phyloP scores from a whole-genome alignment of 345 rosid genomes.

The Salix koriyanagi region DNA sequence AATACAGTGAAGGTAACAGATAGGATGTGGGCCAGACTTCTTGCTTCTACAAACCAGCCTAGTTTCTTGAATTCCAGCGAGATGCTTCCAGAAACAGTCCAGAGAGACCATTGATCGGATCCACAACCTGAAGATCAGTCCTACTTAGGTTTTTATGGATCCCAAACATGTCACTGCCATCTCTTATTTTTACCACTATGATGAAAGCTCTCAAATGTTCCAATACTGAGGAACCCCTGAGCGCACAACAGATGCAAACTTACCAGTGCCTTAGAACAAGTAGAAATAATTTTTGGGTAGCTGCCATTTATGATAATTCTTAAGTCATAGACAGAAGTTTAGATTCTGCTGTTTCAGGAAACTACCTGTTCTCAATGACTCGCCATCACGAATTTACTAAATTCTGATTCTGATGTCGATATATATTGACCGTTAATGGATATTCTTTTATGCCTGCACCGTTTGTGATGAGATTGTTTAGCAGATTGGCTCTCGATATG shows the following conservation, averaged over 20 bases:
- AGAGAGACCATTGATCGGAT: conserved; percentile 31
- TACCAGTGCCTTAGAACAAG: background rate
- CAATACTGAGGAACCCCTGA: conserved; percentile 1
- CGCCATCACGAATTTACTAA: background rate
- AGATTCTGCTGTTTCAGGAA: background rate
- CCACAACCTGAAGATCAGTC: conserved; percentile 37
- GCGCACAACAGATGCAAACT: background rate
- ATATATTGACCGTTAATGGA: background rate
- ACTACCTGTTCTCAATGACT: background rate
- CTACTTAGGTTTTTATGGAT: conserved; percentile 25
- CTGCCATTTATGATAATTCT: background rate
- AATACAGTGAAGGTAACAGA: conserved; percentile 80
- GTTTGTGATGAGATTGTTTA: background rate
- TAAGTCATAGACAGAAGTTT: background rate
- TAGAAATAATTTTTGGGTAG: background rate
- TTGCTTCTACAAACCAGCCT: conserved; percentile 92
- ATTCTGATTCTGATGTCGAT: background rate
- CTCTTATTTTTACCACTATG: background rate
- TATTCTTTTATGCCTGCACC: background rate
- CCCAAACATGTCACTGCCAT: conserved; percentile 15
- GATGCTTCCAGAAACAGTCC: conserved; percentile 26
- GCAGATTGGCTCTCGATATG: background rate
- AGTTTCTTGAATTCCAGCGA: conserved; percentile 56
- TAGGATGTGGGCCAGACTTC: conserved; percentile 98
- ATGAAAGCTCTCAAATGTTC: background rate